Evolutionary conservation across 2,329 filamentous ascomycete genomes (phyloP).

Genomic region (Hypoxylon sp.): DNA sequence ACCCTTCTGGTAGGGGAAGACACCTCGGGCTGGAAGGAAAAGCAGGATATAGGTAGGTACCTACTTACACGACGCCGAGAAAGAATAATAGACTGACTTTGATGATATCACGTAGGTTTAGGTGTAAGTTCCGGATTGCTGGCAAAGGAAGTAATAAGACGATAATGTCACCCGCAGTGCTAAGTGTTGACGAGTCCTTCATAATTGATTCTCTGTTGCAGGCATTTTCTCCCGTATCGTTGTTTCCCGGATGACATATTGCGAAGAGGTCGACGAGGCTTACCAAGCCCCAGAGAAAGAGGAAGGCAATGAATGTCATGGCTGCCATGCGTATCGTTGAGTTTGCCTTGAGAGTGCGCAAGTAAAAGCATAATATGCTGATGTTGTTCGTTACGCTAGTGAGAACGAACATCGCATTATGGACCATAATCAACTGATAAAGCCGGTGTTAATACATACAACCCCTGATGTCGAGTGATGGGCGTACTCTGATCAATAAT

Average conservation of each 20-base stretch:
- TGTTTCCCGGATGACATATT: background rate
- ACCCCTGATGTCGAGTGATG: background rate
- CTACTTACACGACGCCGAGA: constrained; percentile 26
- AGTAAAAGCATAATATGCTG: constrained; percentile 30
- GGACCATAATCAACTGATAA: constrained; percentile 6
- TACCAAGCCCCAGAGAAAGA: constrained; percentile 9
- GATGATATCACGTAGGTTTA: constrained; percentile 9
- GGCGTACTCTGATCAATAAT: constrained; percentile 7
- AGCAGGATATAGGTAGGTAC: background rate
- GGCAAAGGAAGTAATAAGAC: constrained; percentile 23
- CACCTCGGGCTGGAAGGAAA: background rate
- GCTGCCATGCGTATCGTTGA: background rate
- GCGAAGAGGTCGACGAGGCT: constrained; percentile 11
- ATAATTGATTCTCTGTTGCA: constrained; percentile 11
- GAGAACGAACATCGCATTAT: constrained; percentile 13
- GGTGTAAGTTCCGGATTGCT: constrained; percentile 5
- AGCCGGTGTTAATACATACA: background rate
- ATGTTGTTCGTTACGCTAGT: constrained; percentile 8
- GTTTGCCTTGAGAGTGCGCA: constrained; percentile 1
- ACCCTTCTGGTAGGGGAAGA: background rate
- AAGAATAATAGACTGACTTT: constrained; percentile 16
- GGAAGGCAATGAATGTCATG: constrained; percentile 10
- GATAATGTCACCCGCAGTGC: constrained; percentile 17
- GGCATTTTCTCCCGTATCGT: background rate
- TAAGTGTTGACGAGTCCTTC: constrained; percentile 10